Evolutionary conservation across 257 asterid genomes (phyloP).

Genomic region (Solanum clarkiae): DNA sequence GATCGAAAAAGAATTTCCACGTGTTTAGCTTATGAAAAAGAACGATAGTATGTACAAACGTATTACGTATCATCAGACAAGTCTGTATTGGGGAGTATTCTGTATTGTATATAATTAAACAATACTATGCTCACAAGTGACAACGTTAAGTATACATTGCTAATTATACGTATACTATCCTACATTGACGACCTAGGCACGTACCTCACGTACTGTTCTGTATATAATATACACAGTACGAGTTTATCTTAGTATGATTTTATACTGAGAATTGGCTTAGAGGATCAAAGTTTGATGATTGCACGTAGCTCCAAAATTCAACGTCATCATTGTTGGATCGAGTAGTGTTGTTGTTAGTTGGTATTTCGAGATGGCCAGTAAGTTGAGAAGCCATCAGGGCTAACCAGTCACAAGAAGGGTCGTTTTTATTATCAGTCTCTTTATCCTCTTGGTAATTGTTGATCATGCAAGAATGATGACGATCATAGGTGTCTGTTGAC

Average conservation of each 20-base stretch:
- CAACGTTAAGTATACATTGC: not conserved
- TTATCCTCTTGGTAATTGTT: not conserved
- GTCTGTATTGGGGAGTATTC: not conserved
- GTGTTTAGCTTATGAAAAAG: not conserved
- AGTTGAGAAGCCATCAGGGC: constrained; percentile 82
- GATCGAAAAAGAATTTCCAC: not conserved
- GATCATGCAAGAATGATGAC: not conserved
- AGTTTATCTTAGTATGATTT: not conserved
- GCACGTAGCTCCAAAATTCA: constrained; percentile 52
- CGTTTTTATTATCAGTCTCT: not conserved
- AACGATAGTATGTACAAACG: not conserved
- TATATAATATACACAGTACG: not conserved
- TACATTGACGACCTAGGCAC: not conserved
- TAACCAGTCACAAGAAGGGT: constrained; percentile 35
- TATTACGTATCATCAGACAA: not conserved
- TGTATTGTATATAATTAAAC: not conserved
- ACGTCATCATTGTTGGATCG: constrained; percentile 23
- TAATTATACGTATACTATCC: not conserved
- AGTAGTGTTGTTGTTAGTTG: not conserved
- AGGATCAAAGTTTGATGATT: constrained; percentile 49
- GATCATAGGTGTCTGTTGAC: constrained; percentile 1
- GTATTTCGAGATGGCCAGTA: constrained; percentile 31
- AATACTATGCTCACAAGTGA: not conserved
- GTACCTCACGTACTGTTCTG: not conserved
- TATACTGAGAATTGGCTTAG: constrained; percentile 54